Base-by-base conservation (phyloP, 768 basidiomycete genomes). In the Pisolithus marmoratus region DNA sequence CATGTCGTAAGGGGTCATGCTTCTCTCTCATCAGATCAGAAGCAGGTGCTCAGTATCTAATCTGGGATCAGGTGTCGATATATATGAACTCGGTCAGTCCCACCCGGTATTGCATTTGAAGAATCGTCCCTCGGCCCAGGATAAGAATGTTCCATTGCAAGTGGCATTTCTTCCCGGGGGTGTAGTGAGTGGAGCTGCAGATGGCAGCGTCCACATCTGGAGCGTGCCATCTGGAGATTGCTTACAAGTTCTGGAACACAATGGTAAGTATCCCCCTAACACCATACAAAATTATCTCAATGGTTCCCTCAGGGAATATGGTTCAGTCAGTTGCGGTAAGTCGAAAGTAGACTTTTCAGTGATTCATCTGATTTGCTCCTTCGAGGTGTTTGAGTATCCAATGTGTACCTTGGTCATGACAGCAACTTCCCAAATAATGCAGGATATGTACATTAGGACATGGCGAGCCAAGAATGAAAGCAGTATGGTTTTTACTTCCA, bases 251-350 rank as follows among this genome's bases (percentile, higher is more conserved):
- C 23, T 51, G 31, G 50, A 51, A 19, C 44, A 46, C 37, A 22
- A 26, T 9, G 43, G 50, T 51, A 20, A 12, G 29, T 46, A 22
- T 22, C 20, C 23, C 12, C 14, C 6, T 7, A 38, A 23, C 17
- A 19, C 9, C 27, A 12, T 23, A 34, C n/a, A 23, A 24, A 23
- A 14, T 6, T 24, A 23, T 36, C 7, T 24, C 40, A 9, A 24
- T 37, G 20, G 36, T 42, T 34, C 31, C 41, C 14, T 42, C 41
- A 51, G 50, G 44, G 4, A 9, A 51, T 11, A 22, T 38, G 23
- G 50, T 51, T 17, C 50, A 51, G 37, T 19, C 50, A 23, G 27
- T 51, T 5, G 20, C 44, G 6, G 50, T 51, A 37, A 11, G 44
- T 24, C 41, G 9, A 23, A 29, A 23, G 19, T 17, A 31, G 31